These are phyloP conservation scores for Physocladia obscura DNA, from an alignment of 192 early-diverging fungal genomes.

Conservation along the genomic window DNA sequence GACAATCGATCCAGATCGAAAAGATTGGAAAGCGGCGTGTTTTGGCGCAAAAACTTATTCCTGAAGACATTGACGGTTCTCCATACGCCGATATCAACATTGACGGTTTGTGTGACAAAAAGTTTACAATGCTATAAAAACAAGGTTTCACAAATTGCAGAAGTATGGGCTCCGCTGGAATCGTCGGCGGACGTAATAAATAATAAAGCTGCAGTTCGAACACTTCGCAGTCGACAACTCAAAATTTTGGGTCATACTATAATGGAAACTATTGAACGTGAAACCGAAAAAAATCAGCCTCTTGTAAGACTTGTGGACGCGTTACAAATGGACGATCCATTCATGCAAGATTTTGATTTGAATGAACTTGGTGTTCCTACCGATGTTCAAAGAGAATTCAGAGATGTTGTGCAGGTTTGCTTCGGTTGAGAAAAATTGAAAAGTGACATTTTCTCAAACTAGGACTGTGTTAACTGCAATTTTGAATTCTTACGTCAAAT, in stretches of 20 bases:
- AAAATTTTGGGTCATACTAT: slow-evolving; percentile 54
- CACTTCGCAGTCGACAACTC: slow-evolving; percentile 59
- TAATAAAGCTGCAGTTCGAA: slow-evolving; percentile 50
- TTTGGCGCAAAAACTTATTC: neutral
- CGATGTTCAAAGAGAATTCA: slow-evolving; percentile 26
- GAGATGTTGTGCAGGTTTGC: slow-evolving; percentile 30
- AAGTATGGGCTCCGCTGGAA: slow-evolving; percentile 51
- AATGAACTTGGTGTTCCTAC: slow-evolving; percentile 16
- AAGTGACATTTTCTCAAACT: neutral
- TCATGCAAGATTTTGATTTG: slow-evolving; percentile 22
- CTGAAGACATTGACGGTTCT: slow-evolving; percentile 21
- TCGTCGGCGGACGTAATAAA: slow-evolving; percentile 58
- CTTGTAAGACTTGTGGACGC: slow-evolving; percentile 23
- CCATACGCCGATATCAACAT: slow-evolving; percentile 33
- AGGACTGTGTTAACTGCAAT: slow-evolving; percentile 28
- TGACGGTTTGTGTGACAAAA: slow-evolving; percentile 18
- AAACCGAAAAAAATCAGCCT: slow-evolving; percentile 42
- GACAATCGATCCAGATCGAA: slow-evolving; percentile 26
- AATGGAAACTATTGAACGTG: slow-evolving; percentile 68
- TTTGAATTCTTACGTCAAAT: slow-evolving; percentile 23
- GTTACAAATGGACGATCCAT: slow-evolving; percentile 28
- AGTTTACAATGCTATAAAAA: too few relatives aligned
- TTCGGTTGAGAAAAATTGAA: neutral
- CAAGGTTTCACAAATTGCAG: too few relatives aligned
- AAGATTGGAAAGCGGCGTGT: slow-evolving; percentile 20